Percentiles rank a stretch among this genome's conserved stretches.
Conservation (phyloP, 345 rosid genomes). For the Gossypioides kirkii region DNA sequence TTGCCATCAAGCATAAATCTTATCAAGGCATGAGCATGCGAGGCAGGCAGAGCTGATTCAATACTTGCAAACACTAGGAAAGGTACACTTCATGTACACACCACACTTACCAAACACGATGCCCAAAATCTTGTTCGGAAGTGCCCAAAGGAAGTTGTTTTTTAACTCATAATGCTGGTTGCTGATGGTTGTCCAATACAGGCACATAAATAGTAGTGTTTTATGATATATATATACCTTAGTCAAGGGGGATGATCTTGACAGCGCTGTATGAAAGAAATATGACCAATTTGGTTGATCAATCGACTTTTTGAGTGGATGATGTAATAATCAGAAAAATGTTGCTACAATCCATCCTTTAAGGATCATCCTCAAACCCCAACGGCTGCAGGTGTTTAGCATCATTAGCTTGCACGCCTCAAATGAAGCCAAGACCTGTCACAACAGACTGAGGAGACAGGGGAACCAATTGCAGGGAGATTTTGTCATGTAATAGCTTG, state of each 20-base stretch:
- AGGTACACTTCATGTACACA: neutral
- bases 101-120: neutral
- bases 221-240: neutral
- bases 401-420: neutral
- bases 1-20: slow-evolving; percentile 1
- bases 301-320: neutral
- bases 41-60: neutral
- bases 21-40: neutral
- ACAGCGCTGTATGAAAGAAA: neutral
- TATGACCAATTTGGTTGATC: neutral
- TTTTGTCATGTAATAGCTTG: neutral
- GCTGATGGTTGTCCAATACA: neutral
- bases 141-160: neutral
- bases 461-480: neutral
- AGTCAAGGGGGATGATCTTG: neutral
- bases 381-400: neutral
- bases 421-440: neutral
- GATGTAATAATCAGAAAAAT: neutral
- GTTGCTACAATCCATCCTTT: neutral
- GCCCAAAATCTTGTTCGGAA: neutral
- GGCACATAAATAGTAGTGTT: neutral
- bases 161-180: neutral
- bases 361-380: neutral
- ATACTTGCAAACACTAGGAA: neutral
- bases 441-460: neutral